A percentile compares a stretch with the other conserved stretches of the same genome.
These are phyloP conservation scores for Glomus cerebriforme DNA, from an alignment of 192 early-diverging fungal species.

Conservation along the genomic window DNA sequence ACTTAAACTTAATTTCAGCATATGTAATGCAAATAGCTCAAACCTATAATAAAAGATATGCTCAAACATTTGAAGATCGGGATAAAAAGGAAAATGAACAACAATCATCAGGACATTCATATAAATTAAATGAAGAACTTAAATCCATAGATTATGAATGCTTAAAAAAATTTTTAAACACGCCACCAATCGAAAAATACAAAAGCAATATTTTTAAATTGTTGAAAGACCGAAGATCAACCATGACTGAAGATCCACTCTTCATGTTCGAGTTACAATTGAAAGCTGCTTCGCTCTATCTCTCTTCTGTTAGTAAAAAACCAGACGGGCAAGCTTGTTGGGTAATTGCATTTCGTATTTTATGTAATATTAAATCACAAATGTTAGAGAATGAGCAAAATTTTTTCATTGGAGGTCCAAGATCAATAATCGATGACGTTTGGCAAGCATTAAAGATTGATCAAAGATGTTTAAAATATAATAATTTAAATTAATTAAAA, in stretches of 20 bases:
- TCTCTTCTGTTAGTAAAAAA: not conserved
- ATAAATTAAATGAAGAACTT: not conserved
- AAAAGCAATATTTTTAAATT: not conserved
- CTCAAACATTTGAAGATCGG: not conserved
- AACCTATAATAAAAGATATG: not conserved
- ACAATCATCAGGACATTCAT: not conserved
- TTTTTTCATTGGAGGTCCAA: not conserved
- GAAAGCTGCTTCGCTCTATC: slow-evolving; percentile 10
- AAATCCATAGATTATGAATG: not conserved
- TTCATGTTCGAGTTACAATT: not conserved
- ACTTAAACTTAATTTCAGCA: not conserved
- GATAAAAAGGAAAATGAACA: not conserved
- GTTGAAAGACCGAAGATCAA: not conserved
- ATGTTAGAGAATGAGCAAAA: slow-evolving; percentile 10
- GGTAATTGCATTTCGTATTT: slow-evolving; percentile 10
- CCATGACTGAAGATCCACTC: not conserved
- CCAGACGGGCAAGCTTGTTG: not conserved
- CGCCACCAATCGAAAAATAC: not conserved
- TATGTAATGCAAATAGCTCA: not conserved
- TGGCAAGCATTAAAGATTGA: not conserved
- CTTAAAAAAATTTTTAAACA: not conserved
- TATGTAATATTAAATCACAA: slow-evolving; percentile 27
- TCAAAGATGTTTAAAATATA: not conserved
- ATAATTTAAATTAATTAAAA: not conserved
- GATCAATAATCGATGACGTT: not conserved